phyloP scores from a whole-genome alignment of 495 filamentous ascomycete genomes.

The Lasiosphaeris hirsuta region DNA sequence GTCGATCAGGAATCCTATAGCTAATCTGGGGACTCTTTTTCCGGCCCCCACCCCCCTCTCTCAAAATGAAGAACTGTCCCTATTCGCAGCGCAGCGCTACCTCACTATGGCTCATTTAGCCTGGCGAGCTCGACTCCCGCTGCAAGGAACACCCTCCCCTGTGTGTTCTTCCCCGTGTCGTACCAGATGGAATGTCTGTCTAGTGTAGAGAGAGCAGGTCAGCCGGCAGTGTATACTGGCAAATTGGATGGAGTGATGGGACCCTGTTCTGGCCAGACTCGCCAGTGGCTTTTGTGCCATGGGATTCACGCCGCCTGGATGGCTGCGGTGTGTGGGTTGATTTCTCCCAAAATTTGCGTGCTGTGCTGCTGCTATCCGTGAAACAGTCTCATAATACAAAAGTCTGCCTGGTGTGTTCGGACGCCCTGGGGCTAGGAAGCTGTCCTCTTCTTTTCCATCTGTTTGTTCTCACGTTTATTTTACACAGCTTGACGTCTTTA shows the following conservation, averaged over 20 bases:
- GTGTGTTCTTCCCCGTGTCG: not conserved
- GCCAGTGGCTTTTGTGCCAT: constrained; percentile 1
- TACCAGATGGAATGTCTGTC: not conserved
- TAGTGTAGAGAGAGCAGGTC: not conserved
- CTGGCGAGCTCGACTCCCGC: constrained; percentile 21
- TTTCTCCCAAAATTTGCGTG: constrained; percentile 1
- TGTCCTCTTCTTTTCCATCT: not conserved
- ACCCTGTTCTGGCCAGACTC: constrained; percentile 7
- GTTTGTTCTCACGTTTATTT: not conserved
- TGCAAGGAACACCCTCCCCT: constrained; percentile 29
- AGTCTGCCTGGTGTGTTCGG: constrained; percentile 4
- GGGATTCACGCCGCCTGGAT: not conserved
- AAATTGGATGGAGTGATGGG: constrained; percentile 1
- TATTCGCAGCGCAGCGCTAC: not conserved
- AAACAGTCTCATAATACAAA: constrained; percentile 21
- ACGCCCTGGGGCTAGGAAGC: constrained; percentile 3
- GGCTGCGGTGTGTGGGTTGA: not conserved
- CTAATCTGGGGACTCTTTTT: constrained; percentile 1
- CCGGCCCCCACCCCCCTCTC: not conserved
- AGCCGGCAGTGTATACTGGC: not conserved
- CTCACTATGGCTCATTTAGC: constrained; percentile 21
- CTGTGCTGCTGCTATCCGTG: constrained; percentile 24
- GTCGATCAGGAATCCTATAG: constrained; percentile 3
- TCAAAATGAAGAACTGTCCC: not conserved
- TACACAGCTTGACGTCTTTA: too few species aligned